A percentile compares a stretch with the other conserved stretches of the same genome.
phyloP scores from a whole-genome alignment of 805 yeast genomes.

The Lipomyces sp. region DNA sequence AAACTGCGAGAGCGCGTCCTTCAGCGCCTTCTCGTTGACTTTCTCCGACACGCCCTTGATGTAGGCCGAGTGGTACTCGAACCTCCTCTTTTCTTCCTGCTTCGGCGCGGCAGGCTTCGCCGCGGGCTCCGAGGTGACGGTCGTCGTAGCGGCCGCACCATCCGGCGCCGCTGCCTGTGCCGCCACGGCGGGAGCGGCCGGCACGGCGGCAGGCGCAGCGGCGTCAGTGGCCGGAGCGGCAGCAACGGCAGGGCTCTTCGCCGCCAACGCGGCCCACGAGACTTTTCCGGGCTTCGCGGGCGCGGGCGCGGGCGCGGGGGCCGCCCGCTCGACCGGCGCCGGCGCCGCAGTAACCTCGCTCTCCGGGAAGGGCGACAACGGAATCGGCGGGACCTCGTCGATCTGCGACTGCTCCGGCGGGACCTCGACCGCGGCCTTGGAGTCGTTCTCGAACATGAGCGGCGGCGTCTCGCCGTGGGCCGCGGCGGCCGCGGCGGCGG shows the following conservation, averaged over 20 bases:
- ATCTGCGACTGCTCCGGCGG: constrained; percentile 14
- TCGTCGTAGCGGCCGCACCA: constrained; percentile 4
- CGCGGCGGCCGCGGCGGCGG: constrained; percentile 2
- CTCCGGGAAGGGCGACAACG: constrained; percentile 9
- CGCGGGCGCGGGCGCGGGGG: constrained; percentile 9
- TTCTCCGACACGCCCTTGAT: constrained; percentile 36
- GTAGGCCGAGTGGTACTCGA: constrained; percentile 39
- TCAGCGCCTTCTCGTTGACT: constrained; percentile 33
- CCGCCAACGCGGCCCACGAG: constrained; percentile 36
- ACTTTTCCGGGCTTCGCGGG: constrained; percentile 28
- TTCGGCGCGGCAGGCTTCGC: constrained; percentile 16
- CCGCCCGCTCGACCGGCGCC: constrained; percentile 12
- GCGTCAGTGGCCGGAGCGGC: constrained; percentile 23
- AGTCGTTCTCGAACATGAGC: constrained; percentile 7
- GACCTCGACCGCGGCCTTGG: constrained; percentile 17
- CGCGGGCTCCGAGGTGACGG: constrained; percentile 16
- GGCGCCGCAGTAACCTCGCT: constrained; percentile 7
- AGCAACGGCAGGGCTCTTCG: constrained; percentile 26
- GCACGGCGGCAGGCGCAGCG: constrained; percentile 24
- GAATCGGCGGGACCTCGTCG: constrained; percentile 23
- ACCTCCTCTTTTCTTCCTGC: neutral
- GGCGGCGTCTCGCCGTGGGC: constrained; percentile 13
- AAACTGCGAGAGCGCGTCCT: constrained; percentile 34
- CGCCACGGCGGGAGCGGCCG: constrained; percentile 30
- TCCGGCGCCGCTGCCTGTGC: constrained; percentile 21